These are phyloP conservation scores for Syzygium syzygioides DNA, from an alignment of 441 rosid species.

Conservation along the genomic window DNA sequence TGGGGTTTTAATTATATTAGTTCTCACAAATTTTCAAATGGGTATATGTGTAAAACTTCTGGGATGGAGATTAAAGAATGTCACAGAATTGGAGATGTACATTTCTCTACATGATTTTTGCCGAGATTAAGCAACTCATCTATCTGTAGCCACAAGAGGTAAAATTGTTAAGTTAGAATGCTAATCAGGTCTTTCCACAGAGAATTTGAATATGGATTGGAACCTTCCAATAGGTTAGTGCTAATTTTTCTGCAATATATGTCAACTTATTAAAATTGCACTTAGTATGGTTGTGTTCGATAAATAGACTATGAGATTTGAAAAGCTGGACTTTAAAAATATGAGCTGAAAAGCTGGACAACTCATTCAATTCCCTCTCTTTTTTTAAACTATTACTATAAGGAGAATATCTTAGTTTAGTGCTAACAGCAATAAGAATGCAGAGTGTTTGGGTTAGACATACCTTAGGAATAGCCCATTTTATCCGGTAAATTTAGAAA, in stretches of 20 bases:
- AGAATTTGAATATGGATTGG: not conserved
- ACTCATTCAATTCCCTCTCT: not conserved
- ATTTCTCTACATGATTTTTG: not conserved
- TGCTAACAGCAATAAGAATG: not conserved
- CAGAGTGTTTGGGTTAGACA: not conserved
- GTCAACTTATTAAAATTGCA: not conserved
- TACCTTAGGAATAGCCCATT: not conserved
- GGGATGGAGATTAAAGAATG: not conserved
- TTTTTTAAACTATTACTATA: not conserved
- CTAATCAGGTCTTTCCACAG: not conserved
- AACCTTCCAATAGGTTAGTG: not conserved
- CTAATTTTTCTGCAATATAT: not conserved
- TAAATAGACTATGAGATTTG: not conserved
- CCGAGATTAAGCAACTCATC: not conserved
- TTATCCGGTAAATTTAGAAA: not conserved
- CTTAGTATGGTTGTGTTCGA: not conserved
- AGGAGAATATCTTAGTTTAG: not conserved
- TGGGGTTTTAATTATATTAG: not conserved
- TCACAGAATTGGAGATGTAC: not conserved
- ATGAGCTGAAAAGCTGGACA: not conserved
- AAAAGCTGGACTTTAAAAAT: not conserved
- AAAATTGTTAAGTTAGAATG: not conserved
- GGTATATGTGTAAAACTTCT: not conserved
- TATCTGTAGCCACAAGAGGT: not conserved
- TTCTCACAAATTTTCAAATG: not conserved